Evolutionary conservation across 2,329 filamentous ascomycete genomes (phyloP).

Genomic region (Arthrinium phaeospermum): DNA sequence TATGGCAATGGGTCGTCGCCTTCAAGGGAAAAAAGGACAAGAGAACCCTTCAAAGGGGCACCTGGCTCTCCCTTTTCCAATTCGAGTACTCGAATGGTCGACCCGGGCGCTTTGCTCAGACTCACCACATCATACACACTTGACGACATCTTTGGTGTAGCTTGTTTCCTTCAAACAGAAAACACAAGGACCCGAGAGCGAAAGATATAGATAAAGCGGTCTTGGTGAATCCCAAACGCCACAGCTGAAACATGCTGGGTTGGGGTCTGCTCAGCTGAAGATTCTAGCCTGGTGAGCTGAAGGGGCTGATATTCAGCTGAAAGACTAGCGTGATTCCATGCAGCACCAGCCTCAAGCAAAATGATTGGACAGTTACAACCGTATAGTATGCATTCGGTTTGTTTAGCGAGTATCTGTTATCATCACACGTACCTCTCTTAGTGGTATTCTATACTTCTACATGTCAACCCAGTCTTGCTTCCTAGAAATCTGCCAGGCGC

Average conservation of each 20-base stretch:
- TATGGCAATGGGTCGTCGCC: background rate
- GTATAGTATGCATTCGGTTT: too few species aligned
- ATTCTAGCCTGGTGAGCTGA: background rate
- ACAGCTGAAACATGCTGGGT: background rate
- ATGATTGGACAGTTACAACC: too few species aligned
- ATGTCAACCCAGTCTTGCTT: too few species aligned
- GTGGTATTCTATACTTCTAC: too few species aligned
- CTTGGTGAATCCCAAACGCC: background rate
- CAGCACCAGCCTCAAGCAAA: too few species aligned
- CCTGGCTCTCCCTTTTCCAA: background rate
- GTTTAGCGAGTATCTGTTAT: too few species aligned
- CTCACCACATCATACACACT: background rate
- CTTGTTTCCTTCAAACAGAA: fast-evolving
- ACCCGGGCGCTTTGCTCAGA: background rate
- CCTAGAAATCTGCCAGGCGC: too few species aligned
- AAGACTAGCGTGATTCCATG: background rate
- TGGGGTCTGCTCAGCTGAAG: background rate
- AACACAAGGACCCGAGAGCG: background rate
- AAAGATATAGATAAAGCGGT: too few species aligned
- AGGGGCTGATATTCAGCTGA: background rate
- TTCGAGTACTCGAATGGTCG: background rate
- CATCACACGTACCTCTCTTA: too few species aligned
- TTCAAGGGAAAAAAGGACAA: background rate
- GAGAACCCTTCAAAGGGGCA: background rate
- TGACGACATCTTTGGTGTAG: background rate